Percentiles rank a stretch among this genome's conserved stretches.
Conservation (phyloP, 1,284 basidiomycete species). For the Spongiforma sp. region DNA sequence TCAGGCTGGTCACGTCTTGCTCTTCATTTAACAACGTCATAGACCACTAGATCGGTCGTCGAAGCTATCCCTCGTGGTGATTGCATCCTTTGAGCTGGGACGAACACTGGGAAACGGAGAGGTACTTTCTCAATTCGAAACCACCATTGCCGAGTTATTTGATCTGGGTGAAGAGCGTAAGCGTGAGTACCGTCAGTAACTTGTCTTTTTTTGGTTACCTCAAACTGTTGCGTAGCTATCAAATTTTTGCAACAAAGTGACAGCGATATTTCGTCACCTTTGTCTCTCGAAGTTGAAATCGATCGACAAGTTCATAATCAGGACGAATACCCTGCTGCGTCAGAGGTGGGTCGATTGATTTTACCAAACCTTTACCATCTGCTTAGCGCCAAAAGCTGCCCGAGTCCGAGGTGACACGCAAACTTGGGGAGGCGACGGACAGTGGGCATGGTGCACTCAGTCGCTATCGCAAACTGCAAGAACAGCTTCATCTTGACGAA, state of each 20-base stretch:
- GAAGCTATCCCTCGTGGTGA: neutral
- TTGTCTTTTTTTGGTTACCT: neutral
- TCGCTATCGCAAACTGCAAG: neutral
- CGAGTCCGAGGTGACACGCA: neutral
- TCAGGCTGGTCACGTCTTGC: neutral
- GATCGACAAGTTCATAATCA: neutral
- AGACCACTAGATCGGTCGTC: slow-evolving; percentile 5
- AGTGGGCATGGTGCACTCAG: neutral
- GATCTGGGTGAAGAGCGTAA: neutral
- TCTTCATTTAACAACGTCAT: neutral
- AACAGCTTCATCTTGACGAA: neutral
- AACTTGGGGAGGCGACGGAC: neutral
- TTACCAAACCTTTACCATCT: neutral
- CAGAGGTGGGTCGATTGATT: neutral
- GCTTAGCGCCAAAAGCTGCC: neutral
- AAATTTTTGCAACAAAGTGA: neutral
- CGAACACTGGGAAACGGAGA: neutral
- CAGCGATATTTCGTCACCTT: neutral
- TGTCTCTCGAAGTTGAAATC: neutral
- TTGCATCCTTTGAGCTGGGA: slow-evolving; percentile 5
- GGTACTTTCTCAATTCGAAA: neutral
- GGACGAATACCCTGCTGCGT: neutral
- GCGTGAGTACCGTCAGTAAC: neutral
- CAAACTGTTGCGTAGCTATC: neutral
- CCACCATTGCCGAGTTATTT: neutral